A percentile compares a stretch with the other conserved stretches of the same genome.
phyloP scores from a whole-genome alignment of 768 basidiomycete species.

The Ramaria rubella region DNA sequence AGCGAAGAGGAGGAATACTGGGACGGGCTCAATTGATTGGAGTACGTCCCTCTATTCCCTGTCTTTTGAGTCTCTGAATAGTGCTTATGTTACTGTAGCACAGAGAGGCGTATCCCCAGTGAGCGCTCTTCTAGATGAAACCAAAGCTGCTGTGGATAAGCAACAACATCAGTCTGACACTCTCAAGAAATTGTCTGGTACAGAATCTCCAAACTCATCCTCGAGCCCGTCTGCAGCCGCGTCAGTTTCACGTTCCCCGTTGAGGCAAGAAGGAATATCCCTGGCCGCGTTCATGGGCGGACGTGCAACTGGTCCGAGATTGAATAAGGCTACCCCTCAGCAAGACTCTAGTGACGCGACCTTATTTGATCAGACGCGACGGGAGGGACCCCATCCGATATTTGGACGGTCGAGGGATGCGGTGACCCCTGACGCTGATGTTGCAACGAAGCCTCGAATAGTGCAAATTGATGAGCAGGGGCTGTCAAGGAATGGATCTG shows the following conservation, averaged over 20 bases:
- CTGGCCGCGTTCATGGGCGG: slow-evolving; percentile 81
- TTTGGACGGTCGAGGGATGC: slow-evolving; percentile 39
- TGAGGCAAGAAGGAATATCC: slow-evolving; percentile 49
- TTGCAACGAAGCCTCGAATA: background rate
- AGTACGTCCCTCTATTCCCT: background rate
- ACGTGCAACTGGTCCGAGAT: slow-evolving; percentile 62
- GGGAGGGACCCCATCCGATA: slow-evolving; percentile 54
- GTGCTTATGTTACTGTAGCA: slow-evolving; percentile 16
- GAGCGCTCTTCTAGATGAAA: slow-evolving; percentile 12
- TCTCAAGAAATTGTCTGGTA: slow-evolving; percentile 40
- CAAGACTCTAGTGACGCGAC: slow-evolving; percentile 57
- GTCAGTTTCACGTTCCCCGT: slow-evolving; percentile 11
- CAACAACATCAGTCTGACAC: slow-evolving; percentile 40
- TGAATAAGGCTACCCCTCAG: slow-evolving; percentile 69
- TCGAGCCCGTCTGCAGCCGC: background rate
- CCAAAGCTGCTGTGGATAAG: slow-evolving; percentile 28
- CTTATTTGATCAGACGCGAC: slow-evolving; percentile 49
- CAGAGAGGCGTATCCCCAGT: slow-evolving; percentile 17
- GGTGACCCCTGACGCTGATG: background rate
- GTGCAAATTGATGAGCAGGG: background rate
- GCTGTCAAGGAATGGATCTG: background rate
- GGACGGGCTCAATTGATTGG: slow-evolving; percentile 12
- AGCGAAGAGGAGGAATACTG: slow-evolving; percentile 30
- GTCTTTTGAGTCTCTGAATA: background rate
- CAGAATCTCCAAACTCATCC: slow-evolving; percentile 4